Percentiles rank a stretch among this genome's conserved stretches.
phyloP scores from a whole-genome alignment of 2,329 filamentous ascomycete species.

The Ophiostoma populinum region DNA sequence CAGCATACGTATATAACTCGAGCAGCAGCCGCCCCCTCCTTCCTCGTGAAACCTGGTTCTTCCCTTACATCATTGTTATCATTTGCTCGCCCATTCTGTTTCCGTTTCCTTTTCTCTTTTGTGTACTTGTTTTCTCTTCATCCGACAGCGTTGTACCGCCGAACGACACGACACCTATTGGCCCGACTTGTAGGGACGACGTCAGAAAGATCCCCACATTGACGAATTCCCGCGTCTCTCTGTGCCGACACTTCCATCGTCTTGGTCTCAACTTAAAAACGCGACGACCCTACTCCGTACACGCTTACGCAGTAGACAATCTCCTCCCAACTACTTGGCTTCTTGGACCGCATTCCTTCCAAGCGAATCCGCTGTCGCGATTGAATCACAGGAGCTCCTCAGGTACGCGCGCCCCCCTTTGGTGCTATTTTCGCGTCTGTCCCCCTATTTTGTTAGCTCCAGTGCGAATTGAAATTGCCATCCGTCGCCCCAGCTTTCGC shows the following conservation, averaged over 20 bases:
- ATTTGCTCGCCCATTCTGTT: neutral
- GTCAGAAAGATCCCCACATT: no score
- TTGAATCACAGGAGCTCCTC: no score
- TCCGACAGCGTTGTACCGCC: no score
- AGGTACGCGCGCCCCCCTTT: slow-evolving; percentile 7
- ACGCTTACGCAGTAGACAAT: no score
- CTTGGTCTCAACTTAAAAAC: no score
- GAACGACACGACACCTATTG: no score
- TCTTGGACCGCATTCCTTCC: slow-evolving; percentile 30
- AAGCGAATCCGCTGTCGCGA: slow-evolving; percentile 1
- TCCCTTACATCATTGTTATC: neutral
- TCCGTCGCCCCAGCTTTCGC: neutral
- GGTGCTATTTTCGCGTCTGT: slow-evolving; percentile 9
- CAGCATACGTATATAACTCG: neutral
- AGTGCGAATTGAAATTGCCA: slow-evolving; percentile 1
- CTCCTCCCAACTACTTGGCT: no score
- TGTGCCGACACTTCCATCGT: no score
- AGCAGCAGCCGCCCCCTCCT: neutral
- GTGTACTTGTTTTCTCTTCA: slow-evolving; percentile 6
- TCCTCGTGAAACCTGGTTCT: no score
- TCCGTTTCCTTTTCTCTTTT: slow-evolving; percentile 9
- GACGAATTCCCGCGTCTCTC: no score
- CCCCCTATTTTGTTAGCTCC: slow-evolving; percentile 6
- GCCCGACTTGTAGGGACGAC: no score
- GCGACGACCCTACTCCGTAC: no score